Base-by-base conservation (phyloP, 768 basidiomycete species). In the Calocybe cyanea region DNA sequence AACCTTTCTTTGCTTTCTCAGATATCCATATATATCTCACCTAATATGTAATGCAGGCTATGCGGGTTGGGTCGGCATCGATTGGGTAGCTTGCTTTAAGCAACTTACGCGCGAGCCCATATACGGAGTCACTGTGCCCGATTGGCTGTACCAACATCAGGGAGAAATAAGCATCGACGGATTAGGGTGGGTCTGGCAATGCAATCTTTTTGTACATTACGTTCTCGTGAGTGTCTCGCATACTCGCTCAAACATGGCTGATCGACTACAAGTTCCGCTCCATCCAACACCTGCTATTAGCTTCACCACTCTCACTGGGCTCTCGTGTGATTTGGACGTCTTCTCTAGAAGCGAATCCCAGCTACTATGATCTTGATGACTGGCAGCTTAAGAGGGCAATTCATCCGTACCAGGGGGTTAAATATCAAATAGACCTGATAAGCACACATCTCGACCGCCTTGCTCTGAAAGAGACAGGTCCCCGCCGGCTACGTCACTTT, bases 181-280 rank as follows among this genome's bases (percentile, higher is more conserved):
- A 4, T 64, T 91, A 0, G 91, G 91, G 2, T 84, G 76, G 75
- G 77, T 83, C 6, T 93, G 89, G 87, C 87, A 92, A 58, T 85
- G 80, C 48, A 92, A 92, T 55, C 65, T 91, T 20, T 91, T 92
- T 45, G 81, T 84, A 0, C 89, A 92, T 62, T 92, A 84, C 58
- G 74, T 73, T 21, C 64, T 93, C 53, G 90, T 92, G 57, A 37
- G 52, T 41, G 24, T 14, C n/a, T 1, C 19, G 41, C 4, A 2
- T 15, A 11, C 20, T 10, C 10, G 7, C 17, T 21, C 3, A 9
- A 23, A n/a, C 18, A 19, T 18, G 17, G 20, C 43, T 49, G n/a
- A 53, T n/a, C 19, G 34, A 1, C 5, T 36, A 32, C 54, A 7
- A 92, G 90, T 83, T 77, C 49, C 83, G 86, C 28, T 66, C 73